Conservation (phyloP, 192 early-diverging fungal genomes). For the Backusella circina region DNA sequence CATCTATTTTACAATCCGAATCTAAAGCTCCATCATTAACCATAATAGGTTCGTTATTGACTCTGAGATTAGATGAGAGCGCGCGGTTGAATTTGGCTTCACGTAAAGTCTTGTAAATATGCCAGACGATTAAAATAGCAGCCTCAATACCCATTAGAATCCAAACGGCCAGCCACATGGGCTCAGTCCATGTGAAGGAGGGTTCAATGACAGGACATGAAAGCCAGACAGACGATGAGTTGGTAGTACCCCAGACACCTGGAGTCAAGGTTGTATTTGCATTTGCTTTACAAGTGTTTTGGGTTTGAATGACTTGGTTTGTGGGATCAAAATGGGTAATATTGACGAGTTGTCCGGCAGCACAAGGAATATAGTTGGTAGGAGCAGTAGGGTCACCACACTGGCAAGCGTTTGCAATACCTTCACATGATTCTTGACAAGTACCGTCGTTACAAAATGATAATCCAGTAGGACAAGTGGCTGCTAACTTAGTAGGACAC, state of each 20-base stretch:
- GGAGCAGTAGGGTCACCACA: constrained; percentile 38
- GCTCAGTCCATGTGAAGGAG: constrained; percentile 45
- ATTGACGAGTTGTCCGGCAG: constrained; percentile 40
- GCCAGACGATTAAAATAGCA: constrained; percentile 45
- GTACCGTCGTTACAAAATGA: constrained; percentile 54
- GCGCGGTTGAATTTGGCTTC: constrained; percentile 23
- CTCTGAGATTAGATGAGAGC: not conserved
- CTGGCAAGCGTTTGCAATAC: constrained; percentile 46
- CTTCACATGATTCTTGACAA: constrained; percentile 42
- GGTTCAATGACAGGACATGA: constrained; percentile 45
- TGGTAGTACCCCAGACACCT: constrained; percentile 10
- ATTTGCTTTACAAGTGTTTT: constrained; percentile 22
- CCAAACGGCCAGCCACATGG: constrained; percentile 56
- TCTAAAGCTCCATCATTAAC: constrained; percentile 15
- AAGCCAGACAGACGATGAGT: constrained; percentile 38
- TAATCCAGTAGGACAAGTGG: constrained; percentile 36
- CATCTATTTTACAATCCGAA: constrained; percentile 16
- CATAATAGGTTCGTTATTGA: constrained; percentile 15
- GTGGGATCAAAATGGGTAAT: constrained; percentile 46
- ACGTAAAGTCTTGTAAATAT: constrained; percentile 41
- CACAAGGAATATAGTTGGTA: constrained; percentile 45
- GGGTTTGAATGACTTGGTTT: constrained; percentile 34
- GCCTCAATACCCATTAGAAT: constrained; percentile 41
- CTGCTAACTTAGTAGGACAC: constrained; percentile 43
- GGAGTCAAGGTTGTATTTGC: constrained; percentile 2